These are phyloP conservation scores for Ceratonia siliqua DNA, from an alignment of 306 rosid species.

Conservation along the genomic window DNA sequence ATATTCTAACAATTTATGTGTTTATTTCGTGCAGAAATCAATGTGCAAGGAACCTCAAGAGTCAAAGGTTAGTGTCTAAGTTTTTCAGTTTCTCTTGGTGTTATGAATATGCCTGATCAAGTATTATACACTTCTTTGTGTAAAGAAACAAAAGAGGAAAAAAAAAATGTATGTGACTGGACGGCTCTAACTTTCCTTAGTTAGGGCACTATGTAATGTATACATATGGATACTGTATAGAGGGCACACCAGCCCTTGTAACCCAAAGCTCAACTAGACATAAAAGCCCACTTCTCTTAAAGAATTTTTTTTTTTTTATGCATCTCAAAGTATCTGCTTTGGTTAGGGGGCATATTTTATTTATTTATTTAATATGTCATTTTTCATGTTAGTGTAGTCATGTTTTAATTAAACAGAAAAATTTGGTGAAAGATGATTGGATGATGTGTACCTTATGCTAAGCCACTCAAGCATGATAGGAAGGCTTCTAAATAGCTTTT, in stretches of 20 bases:
- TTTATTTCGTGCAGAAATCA: constrained; percentile 66
- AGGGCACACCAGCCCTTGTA: neutral
- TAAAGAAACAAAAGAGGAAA: neutral
- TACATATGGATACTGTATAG: neutral
- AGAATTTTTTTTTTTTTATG: neutral
- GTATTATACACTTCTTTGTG: neutral
- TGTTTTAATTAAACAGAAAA: constrained; percentile 13
- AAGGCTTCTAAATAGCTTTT: constrained; percentile 9
- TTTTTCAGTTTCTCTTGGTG: constrained; percentile 14
- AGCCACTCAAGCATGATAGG: constrained; percentile 9
- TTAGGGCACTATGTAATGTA: neutral
- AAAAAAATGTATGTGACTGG: constrained; percentile 2
- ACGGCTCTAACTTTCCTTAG: constrained; percentile 3
- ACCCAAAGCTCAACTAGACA: neutral
- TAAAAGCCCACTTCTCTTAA: neutral
- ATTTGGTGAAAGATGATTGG: neutral
- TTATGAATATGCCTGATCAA: constrained; percentile 8
- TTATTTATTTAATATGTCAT: neutral
- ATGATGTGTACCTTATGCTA: constrained; percentile 7
- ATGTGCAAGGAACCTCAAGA: constrained; percentile 70
- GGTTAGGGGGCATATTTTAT: neutral
- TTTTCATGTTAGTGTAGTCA: neutral
- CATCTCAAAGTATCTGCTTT: constrained; percentile 16
- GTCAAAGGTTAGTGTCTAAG: constrained; percentile 65
- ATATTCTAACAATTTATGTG: constrained; percentile 21